Base-by-base conservation (phyloP, 2,329 filamentous ascomycete genomes). In the Dactylellina cionopaga region DNA sequence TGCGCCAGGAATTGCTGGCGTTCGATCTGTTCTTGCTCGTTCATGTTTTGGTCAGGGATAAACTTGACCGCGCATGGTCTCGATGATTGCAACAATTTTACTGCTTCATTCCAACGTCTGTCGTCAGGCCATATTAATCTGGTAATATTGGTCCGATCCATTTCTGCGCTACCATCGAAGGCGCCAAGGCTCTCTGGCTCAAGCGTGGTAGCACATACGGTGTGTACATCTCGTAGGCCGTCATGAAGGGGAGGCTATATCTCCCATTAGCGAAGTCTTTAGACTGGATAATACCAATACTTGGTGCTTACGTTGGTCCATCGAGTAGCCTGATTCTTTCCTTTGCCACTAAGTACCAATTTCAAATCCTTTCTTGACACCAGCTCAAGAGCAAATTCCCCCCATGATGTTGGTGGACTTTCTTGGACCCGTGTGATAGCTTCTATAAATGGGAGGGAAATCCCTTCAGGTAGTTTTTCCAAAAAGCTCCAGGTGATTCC, bases 1-100 rank as follows among this genome's bases (percentile, higher is more conserved):
- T 95, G 91, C 66, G 95, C 93, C 29, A 96, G 84, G 73, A 92
- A 89, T 80, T 97, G 96, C 80, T 99, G 95, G 69, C 90, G 91
- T 79, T 99, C 95, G 7, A 99, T 83, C 64, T 96, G 88, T 73
- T 95, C 89, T 13, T 91, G 89, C 78, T 99, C 95, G 19, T 89
- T 87, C 90, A 92, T 95, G 39, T 88, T 87, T 0, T 90, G 87
- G 74, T 92, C 85, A 1, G 89, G 87, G 37, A 89, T 85, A 73
- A 94, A 90, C 55, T 91, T 90, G n/a, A 94, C 88, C 9, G 91
- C 83, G 41, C 94, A 88, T 11, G 92, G 85, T 77, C 90, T 91
- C 56, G 90, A 88, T 25, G 95, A 95, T 64, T 95, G 93, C n/a
- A 99, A 84, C 6, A 99, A 84, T 58, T 86, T 88, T 60, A 89